Base-by-base conservation (phyloP, 306 rosid genomes). In the Dryas octopetala region DNA sequence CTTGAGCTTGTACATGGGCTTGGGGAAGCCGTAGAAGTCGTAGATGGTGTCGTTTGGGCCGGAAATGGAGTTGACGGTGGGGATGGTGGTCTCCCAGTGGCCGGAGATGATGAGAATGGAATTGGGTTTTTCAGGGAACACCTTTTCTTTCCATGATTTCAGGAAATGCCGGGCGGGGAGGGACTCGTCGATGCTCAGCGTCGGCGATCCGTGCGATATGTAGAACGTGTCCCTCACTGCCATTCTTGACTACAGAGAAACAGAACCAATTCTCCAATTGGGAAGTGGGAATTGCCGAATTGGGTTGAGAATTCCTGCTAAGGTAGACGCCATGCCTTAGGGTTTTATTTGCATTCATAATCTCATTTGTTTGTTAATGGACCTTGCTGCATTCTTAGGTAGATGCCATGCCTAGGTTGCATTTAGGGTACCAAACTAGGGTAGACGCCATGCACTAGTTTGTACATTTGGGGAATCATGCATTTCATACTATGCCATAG, bases 11-110 rank as follows among this genome's bases (percentile, higher is more conserved):
- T 94, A 91, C 94, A 91, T 82, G 41, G 77, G 57, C 49, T 81
- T 61, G 54, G 97, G 93, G 72, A 94, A 94, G 82, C 81, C 80
- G 59, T 89, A 90, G 82, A 91, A 94, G 58, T 94, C 98, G 68
- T 94, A 59, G 78, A 94, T 94, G 83, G 93, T 91, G 5, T 85
- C 85, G 76, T 86, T 79, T 45, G 38, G 52, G 6, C 78, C 75
- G 9, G 77, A 38, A 54, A 89, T 67, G 62, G 86, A 79, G 74
- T 84, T 89, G 70, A 86, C 91, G 57, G 93, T 49, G 47, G 95
- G 92, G 15, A 74, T 69, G 6, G 80, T 15, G 5, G 95, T 88
- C 26, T 89, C 97, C 88, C 89, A 91, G 66, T 91, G 95, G 4
- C 82, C 91, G 54, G 93, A 88, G 16, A 91, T 70, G 47, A 88